Evolutionary conservation across 2,329 filamentous ascomycete genomes (phyloP).

Genomic region (Talaromyces amestolkiae): DNA sequence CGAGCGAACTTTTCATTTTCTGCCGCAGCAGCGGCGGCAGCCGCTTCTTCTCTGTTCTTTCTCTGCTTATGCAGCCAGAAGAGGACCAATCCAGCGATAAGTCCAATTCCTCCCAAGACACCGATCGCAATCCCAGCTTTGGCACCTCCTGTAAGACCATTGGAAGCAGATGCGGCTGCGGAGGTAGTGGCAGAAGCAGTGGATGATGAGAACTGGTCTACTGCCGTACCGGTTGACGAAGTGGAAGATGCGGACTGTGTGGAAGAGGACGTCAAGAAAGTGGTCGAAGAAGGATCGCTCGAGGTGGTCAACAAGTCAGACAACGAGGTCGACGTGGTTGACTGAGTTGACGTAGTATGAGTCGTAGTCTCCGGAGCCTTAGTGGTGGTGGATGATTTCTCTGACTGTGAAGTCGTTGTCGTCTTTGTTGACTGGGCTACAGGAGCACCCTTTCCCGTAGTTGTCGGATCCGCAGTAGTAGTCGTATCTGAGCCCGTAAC

Average conservation of each 20-base stretch:
- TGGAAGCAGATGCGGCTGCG: slow-evolving; percentile 26
- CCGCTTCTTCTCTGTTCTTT: slow-evolving; percentile 17
- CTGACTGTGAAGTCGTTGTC: slow-evolving; percentile 4
- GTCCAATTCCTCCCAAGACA: slow-evolving; percentile 66
- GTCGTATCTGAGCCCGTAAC: slow-evolving; percentile 32
- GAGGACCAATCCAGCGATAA: slow-evolving; percentile 66
- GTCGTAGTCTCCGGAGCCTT: slow-evolving; percentile 6
- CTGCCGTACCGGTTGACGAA: slow-evolving; percentile 17
- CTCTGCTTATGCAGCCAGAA: slow-evolving; percentile 69
- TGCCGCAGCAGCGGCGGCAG: slow-evolving; percentile 44
- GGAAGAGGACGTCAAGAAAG: slow-evolving; percentile 17
- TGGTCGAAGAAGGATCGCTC: slow-evolving; percentile 10
- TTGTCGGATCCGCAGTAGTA: slow-evolving; percentile 14
- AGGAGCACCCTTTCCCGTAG: slow-evolving; percentile 18
- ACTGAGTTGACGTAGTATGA: not conserved
- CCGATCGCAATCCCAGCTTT: slow-evolving; percentile 87
- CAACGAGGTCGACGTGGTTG: not conserved
- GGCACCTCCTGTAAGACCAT: slow-evolving; percentile 44
- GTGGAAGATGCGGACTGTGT: slow-evolving; percentile 4
- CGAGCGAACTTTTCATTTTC: slow-evolving; percentile 64
- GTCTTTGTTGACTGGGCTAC: slow-evolving; percentile 13
- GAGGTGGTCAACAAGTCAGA: slow-evolving; percentile 12
- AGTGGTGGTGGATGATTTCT: not conserved
- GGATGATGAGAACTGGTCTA: slow-evolving; percentile 26
- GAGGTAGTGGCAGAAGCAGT: slow-evolving; percentile 22